phyloP scores from a whole-genome alignment of 2,329 filamentous ascomycete species.

The Fonsecaea nubica region DNA sequence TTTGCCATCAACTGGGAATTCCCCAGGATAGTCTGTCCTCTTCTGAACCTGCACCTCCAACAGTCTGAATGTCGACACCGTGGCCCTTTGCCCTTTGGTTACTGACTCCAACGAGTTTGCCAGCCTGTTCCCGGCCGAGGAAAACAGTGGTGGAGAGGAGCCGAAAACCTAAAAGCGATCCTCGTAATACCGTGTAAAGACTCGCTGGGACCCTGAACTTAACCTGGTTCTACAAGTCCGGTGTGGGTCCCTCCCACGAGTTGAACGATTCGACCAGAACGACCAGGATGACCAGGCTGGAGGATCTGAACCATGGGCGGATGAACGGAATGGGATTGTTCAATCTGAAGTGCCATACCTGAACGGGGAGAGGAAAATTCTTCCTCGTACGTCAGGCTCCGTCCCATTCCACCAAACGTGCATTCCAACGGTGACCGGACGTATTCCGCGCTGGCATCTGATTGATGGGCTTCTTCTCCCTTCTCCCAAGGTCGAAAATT shows the following conservation, averaged over 20 bases:
- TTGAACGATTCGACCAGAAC: background rate
- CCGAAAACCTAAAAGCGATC: background rate
- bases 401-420: background rate
- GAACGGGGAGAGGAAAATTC: background rate
- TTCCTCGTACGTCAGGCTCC: background rate
- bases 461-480: background rate
- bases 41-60: background rate
- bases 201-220: background rate
- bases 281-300: background rate
- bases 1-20: background rate
- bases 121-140: background rate
- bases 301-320: background rate
- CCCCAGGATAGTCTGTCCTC: background rate
- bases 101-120: background rate
- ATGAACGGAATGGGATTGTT: background rate
- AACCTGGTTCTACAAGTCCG: background rate
- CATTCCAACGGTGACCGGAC: background rate
- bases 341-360: background rate
- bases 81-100: background rate
- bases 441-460: background rate
- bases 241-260: too few relatives aligned
- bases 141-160: background rate
- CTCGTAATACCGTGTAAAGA: background rate
- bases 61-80: background rate
- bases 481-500: background rate